A percentile compares a stretch with the other conserved stretches of the same genome.
Conservation (phyloP, 371 early-diverging fungal species). For the Mucor irregularis region DNA sequence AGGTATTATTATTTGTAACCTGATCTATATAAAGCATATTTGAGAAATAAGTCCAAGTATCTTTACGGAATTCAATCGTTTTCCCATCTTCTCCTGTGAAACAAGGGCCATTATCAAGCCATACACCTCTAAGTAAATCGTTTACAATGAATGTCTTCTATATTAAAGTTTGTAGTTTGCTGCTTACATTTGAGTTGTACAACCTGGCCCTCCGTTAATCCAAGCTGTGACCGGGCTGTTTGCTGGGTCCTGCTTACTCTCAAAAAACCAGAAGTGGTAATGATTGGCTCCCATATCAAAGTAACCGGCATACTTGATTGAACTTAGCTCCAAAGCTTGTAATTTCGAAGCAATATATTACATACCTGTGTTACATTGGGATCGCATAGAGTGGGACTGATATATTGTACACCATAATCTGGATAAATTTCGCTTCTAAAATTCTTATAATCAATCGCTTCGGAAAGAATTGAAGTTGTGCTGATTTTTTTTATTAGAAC, state of each 20-base stretch:
- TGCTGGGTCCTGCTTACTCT: constrained; percentile 59
- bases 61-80: constrained; percentile 51
- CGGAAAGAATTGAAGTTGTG: not conserved
- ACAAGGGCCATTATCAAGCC: constrained; percentile 81
- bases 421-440: not conserved
- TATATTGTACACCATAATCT: constrained; percentile 6
- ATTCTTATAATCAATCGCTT: not conserved
- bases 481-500: not conserved
- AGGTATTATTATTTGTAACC: constrained; percentile 12
- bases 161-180: not conserved
- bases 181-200: constrained; percentile 54
- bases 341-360: not conserved
- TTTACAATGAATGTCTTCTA: not conserved
- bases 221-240: constrained; percentile 71
- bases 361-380: constrained; percentile 31
- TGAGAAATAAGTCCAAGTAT: constrained; percentile 79
- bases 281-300: constrained; percentile 57
- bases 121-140: constrained; percentile 63
- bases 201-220: constrained; percentile 88
- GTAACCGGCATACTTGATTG: constrained; percentile 57
- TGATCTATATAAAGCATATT: constrained; percentile 87
- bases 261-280: constrained; percentile 90
- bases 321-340: not conserved
- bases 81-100: constrained; percentile 58
- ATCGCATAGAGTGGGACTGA: constrained; percentile 30